These are phyloP conservation scores for Tetrapyrgos nigripes DNA, from an alignment of 1,284 basidiomycete genomes.

Conservation along the genomic window DNA sequence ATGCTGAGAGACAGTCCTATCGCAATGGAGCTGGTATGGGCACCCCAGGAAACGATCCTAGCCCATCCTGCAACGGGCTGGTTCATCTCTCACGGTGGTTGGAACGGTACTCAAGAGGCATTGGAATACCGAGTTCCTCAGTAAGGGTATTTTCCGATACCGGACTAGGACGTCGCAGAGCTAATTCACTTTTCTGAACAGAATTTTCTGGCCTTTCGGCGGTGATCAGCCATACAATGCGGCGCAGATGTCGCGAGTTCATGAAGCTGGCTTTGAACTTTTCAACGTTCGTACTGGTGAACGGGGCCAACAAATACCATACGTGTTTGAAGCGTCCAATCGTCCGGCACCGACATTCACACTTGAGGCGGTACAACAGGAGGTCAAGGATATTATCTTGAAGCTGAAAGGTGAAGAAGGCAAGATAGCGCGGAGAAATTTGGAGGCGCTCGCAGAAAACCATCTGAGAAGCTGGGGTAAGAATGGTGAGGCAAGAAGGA, in stretches of 20 bases:
- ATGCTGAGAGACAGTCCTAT: background rate
- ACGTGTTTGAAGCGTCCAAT: background rate
- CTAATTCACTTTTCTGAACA: background rate
- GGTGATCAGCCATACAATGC: slow-evolving; percentile 14
- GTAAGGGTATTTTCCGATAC: background rate
- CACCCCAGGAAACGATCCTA: slow-evolving; percentile 4
- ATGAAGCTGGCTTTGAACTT: slow-evolving; percentile 11
- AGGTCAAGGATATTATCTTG: background rate
- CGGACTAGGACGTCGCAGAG: background rate
- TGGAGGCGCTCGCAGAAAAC: slow-evolving; percentile 8
- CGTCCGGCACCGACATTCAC: slow-evolving; percentile 3
- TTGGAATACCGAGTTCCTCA: slow-evolving; percentile 5
- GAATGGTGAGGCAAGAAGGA: background rate
- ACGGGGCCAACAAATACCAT: slow-evolving; percentile 1
- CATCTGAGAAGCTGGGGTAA: slow-evolving; percentile 1
- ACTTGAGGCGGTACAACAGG: background rate
- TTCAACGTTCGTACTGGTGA: slow-evolving; percentile 10
- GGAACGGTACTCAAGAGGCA: slow-evolving; percentile 9
- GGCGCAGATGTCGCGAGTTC: background rate
- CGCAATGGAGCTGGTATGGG: slow-evolving; percentile 4
- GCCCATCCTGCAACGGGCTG: slow-evolving; percentile 8
- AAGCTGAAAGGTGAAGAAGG: slow-evolving; percentile 10
- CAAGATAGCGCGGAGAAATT: slow-evolving; percentile 3
- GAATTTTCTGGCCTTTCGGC: slow-evolving; percentile 11
- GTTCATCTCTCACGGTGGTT: slow-evolving; percentile 11